Evolutionary conservation across 179 eudicot species (phyloP).

Genomic region (Beta corolliflora): DNA sequence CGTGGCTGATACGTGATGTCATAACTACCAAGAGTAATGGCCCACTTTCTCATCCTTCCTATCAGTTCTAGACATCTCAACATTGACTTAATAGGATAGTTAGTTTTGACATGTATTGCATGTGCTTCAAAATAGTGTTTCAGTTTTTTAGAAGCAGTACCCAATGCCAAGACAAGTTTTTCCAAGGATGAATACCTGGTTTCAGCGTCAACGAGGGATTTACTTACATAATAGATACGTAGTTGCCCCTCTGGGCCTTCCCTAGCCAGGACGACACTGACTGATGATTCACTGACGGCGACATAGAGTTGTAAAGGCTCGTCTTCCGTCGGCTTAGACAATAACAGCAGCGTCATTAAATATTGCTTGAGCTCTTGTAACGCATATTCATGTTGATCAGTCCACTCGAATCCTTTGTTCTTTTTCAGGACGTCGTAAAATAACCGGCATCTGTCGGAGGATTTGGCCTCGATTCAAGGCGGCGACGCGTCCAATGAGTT

Average conservation of each 20-base stretch:
- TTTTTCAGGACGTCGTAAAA: conserved; percentile 7
- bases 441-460: not conserved
- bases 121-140: not conserved
- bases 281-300: not conserved
- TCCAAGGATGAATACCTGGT: not conserved
- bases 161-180: not conserved
- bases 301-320: not conserved
- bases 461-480: not conserved
- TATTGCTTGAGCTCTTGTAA: not conserved
- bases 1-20: too few relatives aligned
- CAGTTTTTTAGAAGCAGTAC: not conserved
- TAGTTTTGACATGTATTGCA: too few relatives aligned
- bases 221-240: not conserved
- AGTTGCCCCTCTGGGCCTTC: not conserved
- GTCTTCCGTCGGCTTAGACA: not conserved
- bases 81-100: too few relatives aligned
- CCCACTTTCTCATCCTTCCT: too few relatives aligned
- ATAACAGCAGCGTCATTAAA: not conserved
- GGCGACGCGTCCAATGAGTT: not conserved
- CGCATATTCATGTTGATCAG: not conserved
- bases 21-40: too few relatives aligned
- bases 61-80: too few relatives aligned
- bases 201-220: not conserved
- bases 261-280: not conserved
- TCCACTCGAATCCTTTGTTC: not conserved